These are phyloP conservation scores for Leishmania mexicana DNA, from an alignment of 208 protist species.

Conservation along the genomic window DNA sequence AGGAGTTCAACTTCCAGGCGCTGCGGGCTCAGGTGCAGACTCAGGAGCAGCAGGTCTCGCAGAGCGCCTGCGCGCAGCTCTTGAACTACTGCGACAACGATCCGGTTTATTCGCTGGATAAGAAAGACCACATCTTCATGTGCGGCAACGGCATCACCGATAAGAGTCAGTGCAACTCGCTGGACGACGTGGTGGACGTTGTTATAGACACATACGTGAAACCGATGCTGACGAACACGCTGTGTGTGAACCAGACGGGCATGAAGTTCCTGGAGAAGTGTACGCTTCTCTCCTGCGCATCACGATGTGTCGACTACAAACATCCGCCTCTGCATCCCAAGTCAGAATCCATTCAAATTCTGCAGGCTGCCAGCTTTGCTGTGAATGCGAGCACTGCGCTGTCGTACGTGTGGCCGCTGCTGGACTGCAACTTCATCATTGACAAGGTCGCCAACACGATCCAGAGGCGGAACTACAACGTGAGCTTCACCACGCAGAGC, in stretches of 20 bases:
- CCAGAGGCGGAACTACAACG: constrained; percentile 33
- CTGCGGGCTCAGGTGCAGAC: constrained; percentile 35
- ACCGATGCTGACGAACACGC: constrained; percentile 42
- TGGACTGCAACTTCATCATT: constrained; percentile 83
- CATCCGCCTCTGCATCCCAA: constrained; percentile 22
- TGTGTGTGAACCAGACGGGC: constrained; percentile 47
- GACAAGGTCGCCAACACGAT: constrained; percentile 58
- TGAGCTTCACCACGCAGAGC: constrained; percentile 9
- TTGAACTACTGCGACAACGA: constrained; percentile 57
- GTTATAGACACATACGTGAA: constrained; percentile 48
- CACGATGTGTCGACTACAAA: constrained; percentile 45
- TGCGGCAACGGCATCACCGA: constrained; percentile 43
- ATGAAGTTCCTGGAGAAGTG: constrained; percentile 52
- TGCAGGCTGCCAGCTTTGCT: constrained; percentile 35
- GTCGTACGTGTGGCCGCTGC: constrained; percentile 55
- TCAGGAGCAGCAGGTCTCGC: constrained; percentile 19
- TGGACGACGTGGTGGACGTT: constrained; percentile 42
- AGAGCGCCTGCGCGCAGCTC: constrained; percentile 50
- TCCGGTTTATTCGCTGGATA: constrained; percentile 9
- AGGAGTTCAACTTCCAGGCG: constrained; percentile 40
- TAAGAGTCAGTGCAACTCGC: constrained; percentile 30
- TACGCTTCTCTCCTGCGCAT: constrained; percentile 33
- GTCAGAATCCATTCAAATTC: constrained; percentile 28
- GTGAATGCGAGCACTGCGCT: constrained; percentile 67
- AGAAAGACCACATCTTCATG: constrained; percentile 38